Evolutionary conservation across 2,329 filamentous ascomycete genomes (phyloP), one percentile per base, ranked within the genome.

Genomic region (Fusarium sp.): DNA sequence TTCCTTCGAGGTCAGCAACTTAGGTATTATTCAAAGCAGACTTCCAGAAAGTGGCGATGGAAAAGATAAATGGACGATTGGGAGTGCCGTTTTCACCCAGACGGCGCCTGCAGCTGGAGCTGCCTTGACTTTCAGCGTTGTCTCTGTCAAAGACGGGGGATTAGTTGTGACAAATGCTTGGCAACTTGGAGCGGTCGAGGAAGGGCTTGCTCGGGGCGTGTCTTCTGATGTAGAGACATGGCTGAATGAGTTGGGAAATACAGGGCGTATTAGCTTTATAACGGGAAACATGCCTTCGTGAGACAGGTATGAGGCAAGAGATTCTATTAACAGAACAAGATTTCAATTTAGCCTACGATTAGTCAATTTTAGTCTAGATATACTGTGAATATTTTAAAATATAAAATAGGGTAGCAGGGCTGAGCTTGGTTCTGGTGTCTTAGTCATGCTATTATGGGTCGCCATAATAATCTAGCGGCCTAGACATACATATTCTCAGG

Each of bases 1-100:
- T 13, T 59, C 58, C 1, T 70, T 67, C 59, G 58, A 65, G 13
- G 37, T 70, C 6, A 70, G 63, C 12, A 70, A 70, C 8, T 35
- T 70, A 3, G 68, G 68, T 1, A 52, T 58, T 3, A 62, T 68
- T 6, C 26, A 65, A 8, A 46, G 56, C 1, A 29, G 39, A 1
- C 1, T n/a, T 4, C 10, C 23, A 6, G 23, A 28, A 0, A 48
- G 42, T 6, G 16, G 24, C 1, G 13, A n/a, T 4, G n/a, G 3
- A 4, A 4, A 7, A 8, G 23, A 48, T 1, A 20, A 21, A 5
- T 68, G 65, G 64, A 24, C 12, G 15, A 38, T 68, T 4, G 41
- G 56, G 9, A 24, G 39, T 16, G 59, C 66, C 1, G 31, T 15
- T 0, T 69, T 69, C 16, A 46, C 66, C 2, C 60, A 65, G 20